Evolutionary conservation across 306 rosid genomes (phyloP).

Genomic region (Fragaria iinumae): DNA sequence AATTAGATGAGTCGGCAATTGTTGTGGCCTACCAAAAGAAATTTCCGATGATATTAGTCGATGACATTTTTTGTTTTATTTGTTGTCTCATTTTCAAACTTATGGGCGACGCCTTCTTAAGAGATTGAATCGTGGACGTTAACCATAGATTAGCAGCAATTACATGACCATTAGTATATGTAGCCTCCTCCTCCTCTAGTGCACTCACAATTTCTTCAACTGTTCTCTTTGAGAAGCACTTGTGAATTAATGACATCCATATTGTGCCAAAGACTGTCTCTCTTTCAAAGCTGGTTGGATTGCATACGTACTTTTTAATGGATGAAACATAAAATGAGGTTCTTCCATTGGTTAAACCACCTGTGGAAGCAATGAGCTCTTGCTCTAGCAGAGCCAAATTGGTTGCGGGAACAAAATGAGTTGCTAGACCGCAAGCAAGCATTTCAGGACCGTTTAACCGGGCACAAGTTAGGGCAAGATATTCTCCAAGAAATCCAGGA

Average conservation of each 20-base stretch:
- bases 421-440: conserved; percentile 84
- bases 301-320: conserved; percentile 42
- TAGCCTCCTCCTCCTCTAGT: conserved; percentile 50
- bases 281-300: conserved; percentile 52
- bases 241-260: conserved; percentile 47
- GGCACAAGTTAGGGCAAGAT: conserved; percentile 66
- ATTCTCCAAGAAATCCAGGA: conserved; percentile 68
- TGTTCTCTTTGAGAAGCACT: conserved; percentile 68
- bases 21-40: too few relatives aligned
- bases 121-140: too few relatives aligned
- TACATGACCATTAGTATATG: neutral
- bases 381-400: conserved; percentile 54
- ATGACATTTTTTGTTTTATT: too few relatives aligned
- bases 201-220: conserved; percentile 65
- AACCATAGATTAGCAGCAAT: conserved; percentile 35
- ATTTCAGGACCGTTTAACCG: conserved; percentile 74
- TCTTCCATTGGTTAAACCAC: conserved; percentile 39
- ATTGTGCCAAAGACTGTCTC: conserved; percentile 51
- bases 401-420: conserved; percentile 62
- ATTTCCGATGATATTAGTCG: too few relatives aligned
- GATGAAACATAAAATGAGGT: conserved; percentile 17
- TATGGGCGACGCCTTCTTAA: too few relatives aligned
- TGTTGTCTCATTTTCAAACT: too few relatives aligned
- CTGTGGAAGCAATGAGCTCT: conserved; percentile 38
- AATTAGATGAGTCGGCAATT: too few relatives aligned